Evolutionary conservation across 1,139 yeast species (phyloP).

Genomic region (Magnusiomyces suaveolens): DNA sequence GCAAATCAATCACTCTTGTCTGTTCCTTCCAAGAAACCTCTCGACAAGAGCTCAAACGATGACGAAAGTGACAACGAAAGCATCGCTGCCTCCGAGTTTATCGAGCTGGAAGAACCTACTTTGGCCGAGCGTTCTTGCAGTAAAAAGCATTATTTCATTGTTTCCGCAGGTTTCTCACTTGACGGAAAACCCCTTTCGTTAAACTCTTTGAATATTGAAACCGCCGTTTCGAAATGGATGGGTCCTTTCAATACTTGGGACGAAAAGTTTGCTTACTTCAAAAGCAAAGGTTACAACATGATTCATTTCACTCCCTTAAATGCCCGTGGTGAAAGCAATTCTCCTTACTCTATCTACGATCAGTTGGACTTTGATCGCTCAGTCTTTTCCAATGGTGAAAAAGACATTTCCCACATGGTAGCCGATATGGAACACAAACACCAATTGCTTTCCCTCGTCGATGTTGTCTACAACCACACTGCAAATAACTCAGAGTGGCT

Average conservation of each 20-base stretch:
- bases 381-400: constrained; percentile 43
- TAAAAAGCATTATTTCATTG: constrained; percentile 61
- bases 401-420: constrained; percentile 42
- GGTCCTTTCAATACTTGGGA: constrained; percentile 63
- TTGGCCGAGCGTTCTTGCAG: constrained; percentile 30
- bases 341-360: constrained; percentile 87
- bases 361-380: constrained; percentile 67
- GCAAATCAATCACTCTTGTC: neutral
- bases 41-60: no score
- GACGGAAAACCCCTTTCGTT: constrained; percentile 53
- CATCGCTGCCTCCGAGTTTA: neutral
- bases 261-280: constrained; percentile 48
- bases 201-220: constrained; percentile 74
- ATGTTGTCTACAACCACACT: constrained; percentile 90
- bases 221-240: constrained; percentile 87
- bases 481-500: constrained; percentile 87
- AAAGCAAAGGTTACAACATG: constrained; percentile 82
- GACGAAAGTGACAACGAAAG: neutral
- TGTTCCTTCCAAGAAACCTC: neutral
- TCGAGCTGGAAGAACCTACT: neutral
- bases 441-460: constrained; percentile 69
- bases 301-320: constrained; percentile 92
- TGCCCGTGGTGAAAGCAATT: constrained; percentile 75
- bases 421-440: constrained; percentile 45
- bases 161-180: constrained; percentile 63